phyloP scores from a whole-genome alignment of 108 stramenopile species.

The Fragilariopsis cylindrus region DNA sequence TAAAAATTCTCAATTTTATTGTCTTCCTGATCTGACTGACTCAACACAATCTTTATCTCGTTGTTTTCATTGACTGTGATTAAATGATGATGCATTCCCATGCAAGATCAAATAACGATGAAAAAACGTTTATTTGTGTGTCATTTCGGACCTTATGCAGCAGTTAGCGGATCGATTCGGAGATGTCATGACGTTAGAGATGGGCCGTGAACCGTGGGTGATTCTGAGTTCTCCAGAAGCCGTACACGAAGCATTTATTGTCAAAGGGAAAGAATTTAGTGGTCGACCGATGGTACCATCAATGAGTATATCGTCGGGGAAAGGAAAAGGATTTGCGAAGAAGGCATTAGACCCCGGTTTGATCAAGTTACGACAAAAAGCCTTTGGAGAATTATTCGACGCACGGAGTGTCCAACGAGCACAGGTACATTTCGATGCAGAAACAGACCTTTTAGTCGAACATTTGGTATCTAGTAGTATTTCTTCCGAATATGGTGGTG shows the following conservation, averaged over 20 bases:
- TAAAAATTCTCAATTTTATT: no score
- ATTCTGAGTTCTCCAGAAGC: neutral
- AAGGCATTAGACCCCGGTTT: neutral
- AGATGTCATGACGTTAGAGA: neutral
- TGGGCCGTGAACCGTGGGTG: slow-evolving; percentile 14
- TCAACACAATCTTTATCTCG: no score
- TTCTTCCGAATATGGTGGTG: neutral
- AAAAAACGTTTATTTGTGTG: no score
- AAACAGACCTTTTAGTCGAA: neutral
- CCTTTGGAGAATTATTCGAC: slow-evolving; percentile 6
- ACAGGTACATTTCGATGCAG: neutral
- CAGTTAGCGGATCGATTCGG: slow-evolving; percentile 9
- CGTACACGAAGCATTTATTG: slow-evolving; percentile 13
- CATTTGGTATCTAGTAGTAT: neutral
- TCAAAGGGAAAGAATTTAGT: neutral
- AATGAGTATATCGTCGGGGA: slow-evolving; percentile 8
- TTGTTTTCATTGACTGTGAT: no score
- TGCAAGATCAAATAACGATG: no score
- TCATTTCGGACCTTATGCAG: neutral
- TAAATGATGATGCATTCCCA: no score
- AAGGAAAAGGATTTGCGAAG: slow-evolving; percentile 7
- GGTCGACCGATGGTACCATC: slow-evolving; percentile 10
- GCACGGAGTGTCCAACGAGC: neutral
- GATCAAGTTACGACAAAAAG: neutral
- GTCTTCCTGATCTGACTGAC: no score